Evolutionary conservation across 768 basidiomycete genomes (phyloP), one percentile per base, ranked within the genome.

Genomic region (Tulasnella sp.): DNA sequence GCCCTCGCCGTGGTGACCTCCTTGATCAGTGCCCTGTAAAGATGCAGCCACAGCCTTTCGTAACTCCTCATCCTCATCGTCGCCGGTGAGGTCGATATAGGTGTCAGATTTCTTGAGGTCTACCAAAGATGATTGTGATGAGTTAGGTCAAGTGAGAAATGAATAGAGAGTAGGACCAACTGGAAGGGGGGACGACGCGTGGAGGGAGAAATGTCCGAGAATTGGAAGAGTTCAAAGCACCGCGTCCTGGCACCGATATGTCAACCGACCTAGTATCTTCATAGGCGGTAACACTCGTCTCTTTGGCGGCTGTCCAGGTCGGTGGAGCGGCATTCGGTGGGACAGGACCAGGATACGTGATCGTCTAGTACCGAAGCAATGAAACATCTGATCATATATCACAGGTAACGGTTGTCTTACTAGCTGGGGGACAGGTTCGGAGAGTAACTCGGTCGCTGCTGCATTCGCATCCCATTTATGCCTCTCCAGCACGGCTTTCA

Each of bases 1-100:
- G 48, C 41, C 56, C 21, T 56, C 27, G 43, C 19, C 23, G 7
- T 24, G 5, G 17, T 52, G 51, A 19, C 23, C 23, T 52, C n/a
- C n/a, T n/a, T n/a, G 54, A 41, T 41, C 17, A 29, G 17, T 58
- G 8, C 45, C 45, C 32, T 60, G n/a, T 19, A 60, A 29, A 15
- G 58, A 60, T 24, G 41, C 41, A 2, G 52, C 58, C 48, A 60
- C 43, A 3, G 58, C 58, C 50, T 52, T 51, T 23, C 51, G 17
- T 4, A 60, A 30, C 21, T 56, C 51, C 29, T 60, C 58, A 19
- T 60, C 58, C 9, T 60, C 58, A 21, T 60, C 58, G 15, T 53
- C 58, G 13, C 29, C 58, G 15, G 58, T 60, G 19, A 58, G 17
- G 44, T 58, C 56, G 23, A 58, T 47, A 29, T 48, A 48, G 19